phyloP scores from a whole-genome alignment of 2,329 filamentous ascomycete genomes.

The Nemania sp. region DNA sequence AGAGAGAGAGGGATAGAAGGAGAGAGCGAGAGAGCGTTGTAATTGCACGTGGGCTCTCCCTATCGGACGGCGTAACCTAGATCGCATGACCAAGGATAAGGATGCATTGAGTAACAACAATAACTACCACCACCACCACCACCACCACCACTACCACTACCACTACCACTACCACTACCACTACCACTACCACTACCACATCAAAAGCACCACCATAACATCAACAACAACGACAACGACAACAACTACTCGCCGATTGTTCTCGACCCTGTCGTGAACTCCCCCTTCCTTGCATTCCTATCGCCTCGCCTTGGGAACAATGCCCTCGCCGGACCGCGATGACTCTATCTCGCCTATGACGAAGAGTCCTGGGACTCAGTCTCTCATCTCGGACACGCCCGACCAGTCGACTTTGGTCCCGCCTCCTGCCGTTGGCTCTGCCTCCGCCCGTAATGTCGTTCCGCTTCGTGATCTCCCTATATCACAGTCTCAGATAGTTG shows the following conservation, averaged over 20 bases:
- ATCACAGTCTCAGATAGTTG: constrained; percentile 43
- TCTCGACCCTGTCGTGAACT: neutral
- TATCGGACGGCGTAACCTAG: too few relatives aligned
- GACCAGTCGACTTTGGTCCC: constrained; percentile 43
- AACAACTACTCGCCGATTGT: neutral
- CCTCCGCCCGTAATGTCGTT: constrained; percentile 41
- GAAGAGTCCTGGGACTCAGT: constrained; percentile 46
- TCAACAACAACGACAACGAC: neutral
- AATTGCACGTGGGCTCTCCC: too few relatives aligned
- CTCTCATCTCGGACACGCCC: constrained; percentile 41
- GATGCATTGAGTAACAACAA: too few relatives aligned
- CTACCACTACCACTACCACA: too few relatives aligned
- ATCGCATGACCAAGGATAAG: too few relatives aligned
- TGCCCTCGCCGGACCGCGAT: constrained; percentile 46
- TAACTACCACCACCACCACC: too few relatives aligned
- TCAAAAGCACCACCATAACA: too few relatives aligned
- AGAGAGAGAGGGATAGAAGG: too few relatives aligned
- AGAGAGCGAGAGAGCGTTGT: too few relatives aligned
- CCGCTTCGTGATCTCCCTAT: constrained; percentile 40
- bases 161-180: too few relatives aligned
- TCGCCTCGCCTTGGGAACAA: constrained; percentile 34
- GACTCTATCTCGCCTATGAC: constrained; percentile 54
- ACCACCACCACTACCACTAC: too few relatives aligned
- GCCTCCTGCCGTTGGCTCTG: constrained; percentile 45
- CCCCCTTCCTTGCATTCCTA: neutral